Base-by-base conservation (phyloP, 2,329 filamentous ascomycete genomes). In the Endoconidiophora laricicola region DNA sequence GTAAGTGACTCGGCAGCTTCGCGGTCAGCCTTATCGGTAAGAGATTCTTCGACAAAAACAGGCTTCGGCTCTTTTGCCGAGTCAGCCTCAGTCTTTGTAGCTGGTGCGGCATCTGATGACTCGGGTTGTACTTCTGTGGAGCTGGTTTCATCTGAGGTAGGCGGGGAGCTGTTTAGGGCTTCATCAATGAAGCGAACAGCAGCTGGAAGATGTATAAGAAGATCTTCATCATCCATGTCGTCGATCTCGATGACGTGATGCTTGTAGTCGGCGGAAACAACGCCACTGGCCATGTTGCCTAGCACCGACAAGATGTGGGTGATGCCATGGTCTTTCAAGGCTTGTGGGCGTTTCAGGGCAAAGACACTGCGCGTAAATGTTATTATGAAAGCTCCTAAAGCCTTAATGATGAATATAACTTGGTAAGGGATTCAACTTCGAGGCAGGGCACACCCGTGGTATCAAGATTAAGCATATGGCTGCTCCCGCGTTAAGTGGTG, bases 281-380 rank as follows among this genome's bases (percentile, higher is more conserved):
- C 44, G 20, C 39, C 52, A 39, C 43, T 40, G 16, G 38, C 46
- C 38, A 49, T 49, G 53, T 57, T 60, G 44, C 76, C 75, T 54
- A 90, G 65, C 39, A 91, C 83, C 3, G 88, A 94, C n/a, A 96
- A 71, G 26, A 96, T 76, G 65, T 95, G 88, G 2, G 87, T 94
- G 62, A 98, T 86, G 56, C 81, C 79, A 56, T 79, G 77, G 55
- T 82, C 74, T 56, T 74, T 67, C 45, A 96, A 71, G 36, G 79
- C 73, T 49, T 81, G 73, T 54, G 79, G 79, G 54, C 83, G 79
- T 53, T 80, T 79, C 55, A 95, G 68, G 40, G 82, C 79, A 68
- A 88, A 88, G 56, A 94, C 74, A 52, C 88, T 94, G 64, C 51
- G 33, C 6, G 26, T 29, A 29, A 10, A 4, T 29, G 26, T 29